A percentile compares a stretch with the other conserved stretches of the same genome.
Conservation (phyloP, 768 basidiomycete species). For the Boletus pseudopeckii region DNA sequence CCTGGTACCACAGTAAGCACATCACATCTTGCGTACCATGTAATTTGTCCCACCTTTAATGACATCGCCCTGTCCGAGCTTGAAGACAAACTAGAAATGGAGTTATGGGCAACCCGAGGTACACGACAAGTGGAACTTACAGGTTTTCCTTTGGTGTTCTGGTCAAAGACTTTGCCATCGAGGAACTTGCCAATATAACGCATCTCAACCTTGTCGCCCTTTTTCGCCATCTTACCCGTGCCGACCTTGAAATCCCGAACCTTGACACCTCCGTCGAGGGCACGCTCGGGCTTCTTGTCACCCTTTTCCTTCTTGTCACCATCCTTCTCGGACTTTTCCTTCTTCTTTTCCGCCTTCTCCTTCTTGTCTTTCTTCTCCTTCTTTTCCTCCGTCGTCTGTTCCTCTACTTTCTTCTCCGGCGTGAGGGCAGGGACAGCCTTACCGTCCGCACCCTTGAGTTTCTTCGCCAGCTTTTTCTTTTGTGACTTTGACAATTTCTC, state of each 20-base stretch:
- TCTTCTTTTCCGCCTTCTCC: slow-evolving; percentile 32
- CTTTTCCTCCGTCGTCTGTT: slow-evolving; percentile 48
- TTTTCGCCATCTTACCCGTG: slow-evolving; percentile 82
- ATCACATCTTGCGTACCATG: neutral
- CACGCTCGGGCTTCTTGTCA: slow-evolving; percentile 29
- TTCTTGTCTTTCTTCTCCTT: slow-evolving; percentile 56
- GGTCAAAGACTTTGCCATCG: slow-evolving; percentile 74
- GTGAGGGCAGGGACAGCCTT: slow-evolving; percentile 34
- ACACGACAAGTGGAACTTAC: slow-evolving; percentile 42
- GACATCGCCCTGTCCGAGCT: slow-evolving; percentile 83
- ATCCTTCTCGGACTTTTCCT: slow-evolving; percentile 33
- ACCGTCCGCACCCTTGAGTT: slow-evolving; percentile 63
- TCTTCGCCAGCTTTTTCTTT: slow-evolving; percentile 65
- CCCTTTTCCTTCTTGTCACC: slow-evolving; percentile 27
- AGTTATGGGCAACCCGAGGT: neutral
- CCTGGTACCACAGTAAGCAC: slow-evolving; percentile 37
- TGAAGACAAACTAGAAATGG: slow-evolving; percentile 61
- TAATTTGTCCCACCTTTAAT: slow-evolving; percentile 64
- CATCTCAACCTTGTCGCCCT: slow-evolving; percentile 79
- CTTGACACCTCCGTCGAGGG: slow-evolving; percentile 68
- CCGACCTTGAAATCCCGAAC: slow-evolving; percentile 76
- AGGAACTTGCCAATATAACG: slow-evolving; percentile 90
- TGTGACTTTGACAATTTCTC: slow-evolving; percentile 49
- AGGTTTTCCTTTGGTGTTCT: slow-evolving; percentile 81
- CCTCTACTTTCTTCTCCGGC: slow-evolving; percentile 26